Evolutionary conservation across 2,329 filamentous ascomycete species (phyloP), one percentile per base, ranked within the genome.

Genomic region (Endocalyx cinctus): DNA sequence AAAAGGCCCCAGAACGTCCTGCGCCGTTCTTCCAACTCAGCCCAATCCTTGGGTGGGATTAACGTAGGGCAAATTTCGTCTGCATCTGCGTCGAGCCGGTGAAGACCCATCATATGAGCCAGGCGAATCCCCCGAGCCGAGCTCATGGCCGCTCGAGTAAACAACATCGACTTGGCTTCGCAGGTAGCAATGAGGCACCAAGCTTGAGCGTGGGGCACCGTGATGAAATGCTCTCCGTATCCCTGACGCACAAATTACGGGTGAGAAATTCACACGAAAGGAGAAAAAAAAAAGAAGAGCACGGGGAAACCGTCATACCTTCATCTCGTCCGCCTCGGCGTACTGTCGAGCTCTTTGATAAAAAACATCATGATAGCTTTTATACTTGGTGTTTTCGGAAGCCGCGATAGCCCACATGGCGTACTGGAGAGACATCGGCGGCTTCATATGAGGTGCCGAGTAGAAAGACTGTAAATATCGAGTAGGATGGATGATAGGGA

Each of bases 1-100:
- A 90, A 96, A 1, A 80, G 74, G 44, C 82, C 77, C 90, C 90
- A 96, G 48, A 95, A 94, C 0, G 84, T 81, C 45, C 90, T 73
- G 37, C 90, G 74, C 32, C 89, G 73, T 58, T 97, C 89, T 57
- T 87, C 83, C 20, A 73, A 66, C 50, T 96, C 90, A 1, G 77
- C 79, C 87, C 87, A 94, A 51, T 87, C 85, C 47, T 74, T 76
- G 0, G 87, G 71, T 2, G 86, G 82, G 4, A 77, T 68, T 6
- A 96, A 54, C 27, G 82, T 83, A 34, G 87, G 84, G 43, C 89
- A 85, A 6, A 47, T 45, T 29, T 56, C 51, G 27, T 50, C 51
- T 6, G 45, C 39, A 5, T 43, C 32, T 10, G 41, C 38, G 32
- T 58, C 54, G 5, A 58, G 51, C 25, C 49, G 47, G 28, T 58